Conservation (phyloP, 805 yeast genomes). For the Cyberlindnera subsufficiens region DNA sequence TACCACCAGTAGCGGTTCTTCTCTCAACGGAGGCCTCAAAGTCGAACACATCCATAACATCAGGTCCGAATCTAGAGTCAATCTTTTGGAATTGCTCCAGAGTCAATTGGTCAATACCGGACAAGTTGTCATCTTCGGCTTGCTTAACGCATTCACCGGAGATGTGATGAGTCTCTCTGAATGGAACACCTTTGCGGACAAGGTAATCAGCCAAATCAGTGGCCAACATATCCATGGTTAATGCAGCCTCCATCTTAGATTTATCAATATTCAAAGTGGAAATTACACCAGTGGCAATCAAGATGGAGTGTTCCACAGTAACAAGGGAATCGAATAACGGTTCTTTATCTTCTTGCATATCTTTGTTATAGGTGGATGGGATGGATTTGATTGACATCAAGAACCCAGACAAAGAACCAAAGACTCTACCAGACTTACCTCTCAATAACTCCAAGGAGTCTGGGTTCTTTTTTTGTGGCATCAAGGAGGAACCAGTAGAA, state of each 20-base stretch:
- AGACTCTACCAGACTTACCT: slow-evolving; percentile 96
- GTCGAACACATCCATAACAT: slow-evolving; percentile 80
- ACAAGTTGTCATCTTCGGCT: slow-evolving; percentile 72
- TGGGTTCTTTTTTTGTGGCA: slow-evolving; percentile 99
- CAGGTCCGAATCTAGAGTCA: slow-evolving; percentile 74
- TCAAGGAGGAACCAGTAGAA: slow-evolving; percentile 95
- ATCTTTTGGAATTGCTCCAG: slow-evolving; percentile 73
- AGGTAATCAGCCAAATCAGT: slow-evolving; percentile 97
- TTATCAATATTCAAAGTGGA: slow-evolving; percentile 75
- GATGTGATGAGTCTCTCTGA: slow-evolving; percentile 98
- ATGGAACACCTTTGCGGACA: slow-evolving; percentile 97
- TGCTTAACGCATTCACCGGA: slow-evolving; percentile 94
- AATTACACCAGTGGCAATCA: slow-evolving; percentile 94
- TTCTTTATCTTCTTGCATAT: slow-evolving; percentile 98
- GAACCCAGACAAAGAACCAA: slow-evolving; percentile 92
- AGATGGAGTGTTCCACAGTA: slow-evolving; percentile 89
- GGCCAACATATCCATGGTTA: slow-evolving; percentile 98
- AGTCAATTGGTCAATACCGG: slow-evolving; percentile 83
- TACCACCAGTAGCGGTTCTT: slow-evolving; percentile 95
- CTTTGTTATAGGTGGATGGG: slow-evolving; percentile 97
- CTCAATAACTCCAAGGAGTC: slow-evolving; percentile 92
- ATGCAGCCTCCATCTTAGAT: slow-evolving; percentile 76
- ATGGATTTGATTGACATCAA: slow-evolving; percentile 95
- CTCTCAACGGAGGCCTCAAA: slow-evolving; percentile 94
- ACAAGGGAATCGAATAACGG: slow-evolving; percentile 89